Conservation (phyloP, 176 grass and related monocot genomes). For the Alloteropsis semialata region DNA sequence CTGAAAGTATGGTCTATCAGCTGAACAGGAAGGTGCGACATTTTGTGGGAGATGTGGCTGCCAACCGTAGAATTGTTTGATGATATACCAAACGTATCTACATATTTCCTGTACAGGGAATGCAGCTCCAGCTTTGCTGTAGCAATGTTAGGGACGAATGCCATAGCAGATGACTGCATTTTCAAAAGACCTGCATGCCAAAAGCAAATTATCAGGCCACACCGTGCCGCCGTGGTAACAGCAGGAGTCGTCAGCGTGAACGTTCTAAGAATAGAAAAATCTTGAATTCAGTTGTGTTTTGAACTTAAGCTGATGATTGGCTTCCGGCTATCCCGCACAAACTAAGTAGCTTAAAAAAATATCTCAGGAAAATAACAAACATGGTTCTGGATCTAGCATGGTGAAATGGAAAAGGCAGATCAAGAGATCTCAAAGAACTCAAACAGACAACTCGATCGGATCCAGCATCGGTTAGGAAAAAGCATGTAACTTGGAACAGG, state of each 20-base stretch:
- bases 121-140: conserved; percentile 24
- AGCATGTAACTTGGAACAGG: background rate
- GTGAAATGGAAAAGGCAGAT: background rate
- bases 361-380: background rate
- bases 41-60: background rate
- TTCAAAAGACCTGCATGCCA: background rate
- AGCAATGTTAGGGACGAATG: conserved; percentile 15
- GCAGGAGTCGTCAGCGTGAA: background rate
- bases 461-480: background rate
- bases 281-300: background rate
- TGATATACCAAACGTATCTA: conserved; percentile 5
- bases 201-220: background rate
- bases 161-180: conserved; percentile 31
- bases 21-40: conserved; percentile 1
- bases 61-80: conserved; percentile 3
- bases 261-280: background rate
- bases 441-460: background rate
- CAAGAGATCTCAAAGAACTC: background rate
- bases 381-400: background rate
- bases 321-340: too few relatives aligned
- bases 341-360: too few relatives aligned
- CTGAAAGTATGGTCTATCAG: conserved; percentile 25
- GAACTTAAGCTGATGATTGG: background rate
- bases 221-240: background rate
- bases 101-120: conserved; percentile 35